A percentile compares a stretch with the other conserved stretches of the same genome.
Conservation (phyloP, 2,329 filamentous ascomycete species). For the Stagonosporopsis vannaccii region DNA sequence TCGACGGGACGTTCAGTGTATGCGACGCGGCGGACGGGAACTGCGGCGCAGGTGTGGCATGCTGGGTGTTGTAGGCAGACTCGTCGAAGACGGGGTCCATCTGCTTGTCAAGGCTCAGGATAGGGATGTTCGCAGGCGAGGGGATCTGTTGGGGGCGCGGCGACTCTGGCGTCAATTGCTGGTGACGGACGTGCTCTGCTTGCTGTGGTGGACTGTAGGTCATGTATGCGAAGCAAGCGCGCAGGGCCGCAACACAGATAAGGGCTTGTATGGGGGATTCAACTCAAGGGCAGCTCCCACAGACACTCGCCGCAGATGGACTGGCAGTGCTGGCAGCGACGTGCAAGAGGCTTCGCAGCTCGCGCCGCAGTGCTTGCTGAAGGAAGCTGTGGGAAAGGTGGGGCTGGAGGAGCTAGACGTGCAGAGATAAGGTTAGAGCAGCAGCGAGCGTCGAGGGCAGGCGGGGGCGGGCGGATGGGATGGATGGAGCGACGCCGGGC, state of each 20-base stretch:
- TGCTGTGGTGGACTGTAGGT: constrained; percentile 63
- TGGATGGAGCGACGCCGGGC: constrained; percentile 8
- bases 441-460: constrained; percentile 9
- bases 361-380: constrained; percentile 19
- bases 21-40: constrained; percentile 44
- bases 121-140: constrained; percentile 72
- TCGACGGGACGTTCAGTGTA: constrained; percentile 39
- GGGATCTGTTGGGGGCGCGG: constrained; percentile 73
- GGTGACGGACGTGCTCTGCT: constrained; percentile 67
- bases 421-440: constrained; percentile 20
- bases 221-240: constrained; percentile 35
- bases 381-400: constrained; percentile 19
- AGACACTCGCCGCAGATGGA: constrained; percentile 16
- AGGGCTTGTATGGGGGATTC: constrained; percentile 10
- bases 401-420: constrained; percentile 18
- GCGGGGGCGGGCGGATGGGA: background rate
- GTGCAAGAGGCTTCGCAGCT: constrained; percentile 8
- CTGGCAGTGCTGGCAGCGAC: constrained; percentile 10
- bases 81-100: constrained; percentile 76
- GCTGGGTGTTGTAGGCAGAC: constrained; percentile 64
- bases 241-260: constrained; percentile 15
- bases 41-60: constrained; percentile 38
- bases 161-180: constrained; percentile 72
- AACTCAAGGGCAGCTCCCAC: constrained; percentile 9
- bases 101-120: constrained; percentile 67